These are phyloP conservation scores for Nicotiana tabacum DNA, from an alignment of 257 asterid species.

Conservation along the genomic window DNA sequence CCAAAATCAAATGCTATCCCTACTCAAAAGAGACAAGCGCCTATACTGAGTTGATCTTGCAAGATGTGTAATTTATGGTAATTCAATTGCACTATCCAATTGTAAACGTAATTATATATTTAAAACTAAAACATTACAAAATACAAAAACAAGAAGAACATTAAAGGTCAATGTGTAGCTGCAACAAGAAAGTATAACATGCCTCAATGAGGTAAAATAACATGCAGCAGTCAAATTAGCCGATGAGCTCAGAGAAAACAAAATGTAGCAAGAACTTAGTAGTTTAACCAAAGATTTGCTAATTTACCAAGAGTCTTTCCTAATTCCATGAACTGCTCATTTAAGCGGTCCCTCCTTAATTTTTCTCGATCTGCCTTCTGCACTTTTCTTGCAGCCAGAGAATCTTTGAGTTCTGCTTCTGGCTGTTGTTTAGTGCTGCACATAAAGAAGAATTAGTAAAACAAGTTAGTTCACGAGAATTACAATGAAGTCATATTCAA, in stretches of 20 bases:
- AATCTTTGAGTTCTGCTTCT: conserved; percentile 63
- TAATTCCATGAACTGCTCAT: conserved; percentile 83
- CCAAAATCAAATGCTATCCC: neutral
- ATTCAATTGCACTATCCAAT: neutral
- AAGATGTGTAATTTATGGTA: neutral
- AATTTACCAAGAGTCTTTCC: conserved; percentile 80
- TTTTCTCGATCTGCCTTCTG: conserved; percentile 97
- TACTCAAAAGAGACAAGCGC: neutral
- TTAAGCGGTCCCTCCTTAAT: conserved; percentile 94
- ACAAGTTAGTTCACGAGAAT: neutral
- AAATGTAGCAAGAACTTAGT: neutral
- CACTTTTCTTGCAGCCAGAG: conserved; percentile 71
- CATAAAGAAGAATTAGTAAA: neutral
- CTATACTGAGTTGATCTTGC: neutral
- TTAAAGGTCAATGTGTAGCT: neutral
- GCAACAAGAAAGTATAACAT: neutral
- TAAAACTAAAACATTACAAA: neutral
- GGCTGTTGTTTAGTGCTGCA: conserved; percentile 32
- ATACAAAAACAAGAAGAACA: neutral
- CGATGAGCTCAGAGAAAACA: neutral
- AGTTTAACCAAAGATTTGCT: neutral
- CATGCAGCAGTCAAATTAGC: neutral
- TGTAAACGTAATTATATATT: neutral
- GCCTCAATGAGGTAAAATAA: neutral
- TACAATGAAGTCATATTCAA: neutral